These are phyloP conservation scores for Teunomyces panamensis DNA, from an alignment of 805 yeast genomes.

Conservation along the genomic window DNA sequence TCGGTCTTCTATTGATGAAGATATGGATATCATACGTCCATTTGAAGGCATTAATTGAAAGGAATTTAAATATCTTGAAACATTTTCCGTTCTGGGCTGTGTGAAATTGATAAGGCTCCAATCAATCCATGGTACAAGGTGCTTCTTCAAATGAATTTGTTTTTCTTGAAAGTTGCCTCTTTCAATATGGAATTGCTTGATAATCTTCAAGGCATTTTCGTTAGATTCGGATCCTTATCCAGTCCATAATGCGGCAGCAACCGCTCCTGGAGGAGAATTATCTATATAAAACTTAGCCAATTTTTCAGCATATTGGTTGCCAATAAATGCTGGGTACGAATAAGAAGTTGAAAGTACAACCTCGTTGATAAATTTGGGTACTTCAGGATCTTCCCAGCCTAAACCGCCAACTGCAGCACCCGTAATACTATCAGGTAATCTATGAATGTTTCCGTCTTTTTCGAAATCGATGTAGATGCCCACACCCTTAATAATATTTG, in stretches of 20 bases:
- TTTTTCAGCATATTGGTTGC: conserved; percentile 22
- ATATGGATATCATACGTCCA: conserved; percentile 25
- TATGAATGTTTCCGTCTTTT: conserved; percentile 3
- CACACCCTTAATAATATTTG: conserved; percentile 40
- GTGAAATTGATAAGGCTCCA: conserved; percentile 24
- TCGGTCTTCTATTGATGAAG: conserved; percentile 25
- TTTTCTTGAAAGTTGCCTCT: conserved; percentile 20
- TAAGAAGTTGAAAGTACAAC: conserved; percentile 21
- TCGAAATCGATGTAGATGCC: conserved; percentile 32
- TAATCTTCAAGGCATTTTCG: conserved; percentile 26
- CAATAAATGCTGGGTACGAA: conserved; percentile 22
- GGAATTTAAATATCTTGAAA: conserved; percentile 23
- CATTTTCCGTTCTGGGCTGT: conserved; percentile 14
- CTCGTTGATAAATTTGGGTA: conserved; percentile 16
- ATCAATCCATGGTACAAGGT: conserved; percentile 28
- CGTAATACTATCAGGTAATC: conserved; percentile 23
- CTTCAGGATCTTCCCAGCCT: conserved; percentile 29
- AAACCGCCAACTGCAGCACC: conserved; percentile 36
- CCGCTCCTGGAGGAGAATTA: conserved; percentile 43
- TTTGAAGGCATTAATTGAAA: conserved; percentile 15
- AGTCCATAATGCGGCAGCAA: conserved; percentile 41
- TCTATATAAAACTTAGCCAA: conserved; percentile 28
- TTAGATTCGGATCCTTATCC: conserved; percentile 30
- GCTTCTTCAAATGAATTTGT: conserved; percentile 23
- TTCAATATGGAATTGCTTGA: conserved; percentile 25